Base-by-base conservation (phyloP, 2,329 filamentous ascomycete genomes). In the Beauveria sp. region DNA sequence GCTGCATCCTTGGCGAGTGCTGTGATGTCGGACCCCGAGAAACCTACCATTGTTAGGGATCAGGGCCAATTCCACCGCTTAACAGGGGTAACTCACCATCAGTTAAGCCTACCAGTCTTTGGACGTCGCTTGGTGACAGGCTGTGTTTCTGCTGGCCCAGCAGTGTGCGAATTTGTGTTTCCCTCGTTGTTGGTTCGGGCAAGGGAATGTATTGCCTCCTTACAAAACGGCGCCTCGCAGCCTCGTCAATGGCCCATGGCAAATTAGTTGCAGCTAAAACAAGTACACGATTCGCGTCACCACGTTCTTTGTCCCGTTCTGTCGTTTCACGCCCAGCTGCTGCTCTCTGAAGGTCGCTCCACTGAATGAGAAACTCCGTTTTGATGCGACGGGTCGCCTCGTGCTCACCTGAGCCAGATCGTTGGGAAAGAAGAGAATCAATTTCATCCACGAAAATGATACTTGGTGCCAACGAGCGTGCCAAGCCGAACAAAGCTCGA, bases 401-500 rank as follows among this genome's bases (percentile, higher is more conserved):
- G 68, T 98, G 90, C 70, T 98, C 95, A 1, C 90, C 88, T 3
- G 87, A 87, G 0, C 91, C 90, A 7, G 89, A 90, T 57, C 95
- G 82, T 18, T 92, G 86, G 1, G 92, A 96, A 0, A 99, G 81
- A 0, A 99, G 78, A 0, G 93, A 96, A 72, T 99, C 95, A 65
- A 99, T 99, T 72, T 99, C 95, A 69, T 99, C 95, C 5, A 99
- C 92, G 67, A 99, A 99, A 62, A 99, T 98, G 71, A 99, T 98
- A 64, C 90, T 95, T 0, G 95, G 95, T 0, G 95, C 92, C 50
- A 98, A 81, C 42, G 86, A 81, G 72, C 96, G 96, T 5, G 95
- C 93, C n/a, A 98, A 78, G 0, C 86, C 85, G 72, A 99, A 99
- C 0, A 99, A 79, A 3, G 95, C 95, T 42, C 92, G 86, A 2